Base-by-base conservation (phyloP, 2,329 filamentous ascomycete genomes). In the Botrytis aclada region DNA sequence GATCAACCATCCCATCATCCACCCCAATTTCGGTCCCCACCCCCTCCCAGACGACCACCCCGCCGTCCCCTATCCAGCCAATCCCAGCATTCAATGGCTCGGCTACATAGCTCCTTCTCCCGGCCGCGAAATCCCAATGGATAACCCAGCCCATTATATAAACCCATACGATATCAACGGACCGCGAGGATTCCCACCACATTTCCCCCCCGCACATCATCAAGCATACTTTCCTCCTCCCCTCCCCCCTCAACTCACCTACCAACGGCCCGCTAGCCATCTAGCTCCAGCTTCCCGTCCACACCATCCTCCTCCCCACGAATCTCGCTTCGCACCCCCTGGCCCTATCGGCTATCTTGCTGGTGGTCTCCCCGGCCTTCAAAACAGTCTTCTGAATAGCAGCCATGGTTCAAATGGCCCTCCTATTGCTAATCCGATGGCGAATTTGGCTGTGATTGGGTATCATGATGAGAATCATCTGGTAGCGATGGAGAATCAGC, bases 101-200 rank as follows among this genome's bases (percentile, higher is more conserved):
- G 63, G 63, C 16, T 65, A 51, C 7, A 43, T 65, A n/a, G 63
- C 63, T 14, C 63, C 63, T 7, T 18, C 32, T n/a, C 1, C 22
- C 0, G 43, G 34, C 14, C 20, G 16, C 1, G 14, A 43, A 3
- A 20, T 65, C 2, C 43, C 32, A 0, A 25, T 37, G 6, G 32
- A 65, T 10, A 47, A 16, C 25, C 3, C 12, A 3, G 63, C 63
- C 0, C 47, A 37, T 37, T 51, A 37, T n/a, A 51, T 51, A 22
- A 66, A 66, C 20, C 32, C 63, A 66, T 66, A 66, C 10, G 43
- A 66, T 37, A 66, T 66, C 22, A 51, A 66, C 12, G 43, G 32
- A n/a, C 43, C 43, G 8, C 63, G 22, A 3, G 14, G 32, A 8
- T 3, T 10, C 0, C 43, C 63, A 3, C 32, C 43, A n/a, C 14